Percentiles rank a stretch among this genome's conserved stretches.
Conservation (phyloP, 805 yeast species). For the Cyberlindnera euphorbiiphila region DNA sequence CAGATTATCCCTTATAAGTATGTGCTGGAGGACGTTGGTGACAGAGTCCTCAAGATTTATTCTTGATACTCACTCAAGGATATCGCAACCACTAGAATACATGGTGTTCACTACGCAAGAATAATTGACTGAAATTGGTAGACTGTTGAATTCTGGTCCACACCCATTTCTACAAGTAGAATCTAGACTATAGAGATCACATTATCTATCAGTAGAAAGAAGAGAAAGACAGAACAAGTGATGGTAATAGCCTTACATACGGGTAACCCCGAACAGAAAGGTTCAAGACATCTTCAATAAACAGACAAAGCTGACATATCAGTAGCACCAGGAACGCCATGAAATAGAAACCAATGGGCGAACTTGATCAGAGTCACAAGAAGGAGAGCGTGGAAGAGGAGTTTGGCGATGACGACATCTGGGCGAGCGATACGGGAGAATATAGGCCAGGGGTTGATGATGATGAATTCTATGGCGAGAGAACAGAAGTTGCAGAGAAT, state of each 20-base stretch:
- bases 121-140: no score
- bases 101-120: no score
- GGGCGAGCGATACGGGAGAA: constrained; percentile 34
- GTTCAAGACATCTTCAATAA: no score
- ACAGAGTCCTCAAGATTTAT: constrained; percentile 40
- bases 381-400: constrained; percentile 2
- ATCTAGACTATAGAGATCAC: no score
- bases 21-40: constrained; percentile 57
- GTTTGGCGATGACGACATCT: constrained; percentile 28
- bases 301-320: not conserved
- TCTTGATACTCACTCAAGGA: no score
- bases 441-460: constrained; percentile 14
- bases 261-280: no score
- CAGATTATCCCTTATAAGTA: constrained; percentile 56
- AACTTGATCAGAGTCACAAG: constrained; percentile 5
- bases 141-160: no score
- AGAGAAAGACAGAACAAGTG: not conserved
- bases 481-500: constrained; percentile 13
- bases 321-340: not conserved
- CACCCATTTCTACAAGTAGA: no score
- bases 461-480: constrained; percentile 36
- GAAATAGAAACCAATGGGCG: constrained; percentile 9
- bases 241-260: not conserved
- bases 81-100: no score
- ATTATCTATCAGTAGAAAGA: no score